phyloP scores from a whole-genome alignment of 2,329 filamentous ascomycete genomes.

The Pezicula neosporulosa region DNA sequence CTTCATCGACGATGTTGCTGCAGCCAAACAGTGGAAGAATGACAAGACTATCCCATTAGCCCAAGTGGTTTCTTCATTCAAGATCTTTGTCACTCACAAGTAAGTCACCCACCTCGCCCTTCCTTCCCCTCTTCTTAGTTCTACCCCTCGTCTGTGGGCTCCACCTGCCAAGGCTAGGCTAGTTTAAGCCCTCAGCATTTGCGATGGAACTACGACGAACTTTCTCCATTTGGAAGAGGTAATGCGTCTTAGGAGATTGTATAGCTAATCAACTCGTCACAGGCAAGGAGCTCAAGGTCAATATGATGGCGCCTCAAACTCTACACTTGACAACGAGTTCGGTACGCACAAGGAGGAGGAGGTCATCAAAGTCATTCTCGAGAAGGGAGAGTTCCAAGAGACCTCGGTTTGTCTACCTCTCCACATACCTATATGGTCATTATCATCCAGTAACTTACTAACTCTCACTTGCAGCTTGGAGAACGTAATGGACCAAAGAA shows the following conservation, averaged over 20 bases:
- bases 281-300: constrained; percentile 86
- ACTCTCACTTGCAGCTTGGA: constrained; percentile 20
- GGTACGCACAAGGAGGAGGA: constrained; percentile 77
- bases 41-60: constrained; percentile 78
- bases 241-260: too few species aligned
- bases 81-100: constrained; percentile 88
- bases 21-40: constrained; percentile 75
- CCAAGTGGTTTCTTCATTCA: constrained; percentile 83
- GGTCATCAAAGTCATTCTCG: constrained; percentile 75
- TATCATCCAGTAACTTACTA: constrained; percentile 7
- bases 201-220: too few species aligned
- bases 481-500: constrained; percentile 31
- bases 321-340: constrained; percentile 79
- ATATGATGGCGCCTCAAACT: constrained; percentile 72
- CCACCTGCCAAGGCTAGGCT: not conserved
- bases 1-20: constrained; percentile 57
- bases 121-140: not conserved
- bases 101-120: constrained; percentile 59
- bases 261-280: not conserved
- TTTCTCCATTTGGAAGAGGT: too few species aligned
- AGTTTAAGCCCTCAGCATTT: not conserved
- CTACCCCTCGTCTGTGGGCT: constrained; percentile 5
- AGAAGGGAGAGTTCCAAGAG: constrained; percentile 69
- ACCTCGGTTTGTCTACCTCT: constrained; percentile 40
- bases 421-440: not conserved